A percentile compares a stretch with the other conserved stretches of the same genome.
Conservation (phyloP, 495 filamentous ascomycete genomes). For the Penicillium egyptiacum region DNA sequence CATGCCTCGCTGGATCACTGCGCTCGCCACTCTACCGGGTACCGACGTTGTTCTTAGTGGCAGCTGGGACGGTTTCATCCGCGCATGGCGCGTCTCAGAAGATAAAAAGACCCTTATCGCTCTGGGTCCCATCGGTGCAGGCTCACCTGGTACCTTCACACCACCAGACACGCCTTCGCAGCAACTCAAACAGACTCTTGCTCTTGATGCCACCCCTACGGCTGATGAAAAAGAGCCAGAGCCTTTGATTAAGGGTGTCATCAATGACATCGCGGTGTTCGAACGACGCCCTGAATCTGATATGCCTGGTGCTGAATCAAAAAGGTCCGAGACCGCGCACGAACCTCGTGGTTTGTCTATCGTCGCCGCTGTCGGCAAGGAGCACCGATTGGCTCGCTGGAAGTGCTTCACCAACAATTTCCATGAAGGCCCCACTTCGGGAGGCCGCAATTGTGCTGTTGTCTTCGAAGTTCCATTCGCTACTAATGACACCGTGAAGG, state of each 20-base stretch:
- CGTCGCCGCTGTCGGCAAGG: constrained; percentile 80
- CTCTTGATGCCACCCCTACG: constrained; percentile 25
- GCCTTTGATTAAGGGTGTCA: constrained; percentile 63
- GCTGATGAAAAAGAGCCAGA: constrained; percentile 21
- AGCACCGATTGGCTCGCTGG: constrained; percentile 81
- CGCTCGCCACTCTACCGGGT: constrained; percentile 78
- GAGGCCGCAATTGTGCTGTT: constrained; percentile 74
- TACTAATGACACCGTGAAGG: constrained; percentile 24
- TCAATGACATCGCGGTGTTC: constrained; percentile 84
- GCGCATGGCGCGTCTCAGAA: constrained; percentile 79
- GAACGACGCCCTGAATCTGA: constrained; percentile 53
- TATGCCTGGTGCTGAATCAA: constrained; percentile 30
- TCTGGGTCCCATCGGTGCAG: constrained; percentile 63
- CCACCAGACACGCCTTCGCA: constrained; percentile 40
- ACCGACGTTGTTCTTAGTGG: constrained; percentile 85
- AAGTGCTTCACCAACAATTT: constrained; percentile 49
- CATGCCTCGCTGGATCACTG: constrained; percentile 83
- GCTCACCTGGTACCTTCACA: constrained; percentile 12
- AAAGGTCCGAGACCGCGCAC: constrained; percentile 52
- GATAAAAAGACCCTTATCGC: constrained; percentile 78
- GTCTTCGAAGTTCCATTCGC: constrained; percentile 73
- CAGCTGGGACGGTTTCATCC: constrained; percentile 87
- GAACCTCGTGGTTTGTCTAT: constrained; percentile 68
- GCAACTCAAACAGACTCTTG: constrained; percentile 40
- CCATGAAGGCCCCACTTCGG: constrained; percentile 42